Conservation (phyloP, 306 rosid genomes). For the Albizia julibrissin region DNA sequence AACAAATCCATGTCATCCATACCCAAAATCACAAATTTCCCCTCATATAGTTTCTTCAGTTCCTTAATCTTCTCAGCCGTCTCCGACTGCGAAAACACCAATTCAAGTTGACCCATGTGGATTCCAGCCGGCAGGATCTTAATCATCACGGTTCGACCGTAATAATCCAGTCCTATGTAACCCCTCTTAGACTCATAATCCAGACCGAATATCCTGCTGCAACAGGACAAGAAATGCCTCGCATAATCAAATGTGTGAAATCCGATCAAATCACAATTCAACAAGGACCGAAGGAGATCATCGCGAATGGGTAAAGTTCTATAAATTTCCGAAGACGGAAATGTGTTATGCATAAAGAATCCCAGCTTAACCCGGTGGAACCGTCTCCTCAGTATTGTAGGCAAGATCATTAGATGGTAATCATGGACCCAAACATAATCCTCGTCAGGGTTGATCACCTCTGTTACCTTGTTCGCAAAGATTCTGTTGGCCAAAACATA, state of each 20-base stretch:
- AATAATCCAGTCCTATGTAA: slow-evolving; percentile 71
- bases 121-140: slow-evolving; percentile 74
- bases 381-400: slow-evolving; percentile 66
- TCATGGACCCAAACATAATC: slow-evolving; percentile 76
- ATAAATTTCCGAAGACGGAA: slow-evolving; percentile 70
- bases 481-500: slow-evolving; percentile 74
- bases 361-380: slow-evolving; percentile 69
- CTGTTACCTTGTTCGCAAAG: slow-evolving; percentile 67
- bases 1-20: slow-evolving; percentile 22
- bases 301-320: slow-evolving; percentile 73
- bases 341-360: slow-evolving; percentile 67
- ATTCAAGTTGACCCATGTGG: slow-evolving; percentile 72
- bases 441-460: slow-evolving; percentile 68
- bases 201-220: slow-evolving; percentile 70
- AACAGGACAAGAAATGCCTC: slow-evolving; percentile 73
- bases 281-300: slow-evolving; percentile 66
- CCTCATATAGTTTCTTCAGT: slow-evolving; percentile 10
- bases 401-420: slow-evolving; percentile 74
- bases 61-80: slow-evolving; percentile 9
- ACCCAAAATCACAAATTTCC: slow-evolving; percentile 18
- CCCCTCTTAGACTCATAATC: slow-evolving; percentile 76
- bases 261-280: slow-evolving; percentile 69
- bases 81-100: slow-evolving; percentile 31
- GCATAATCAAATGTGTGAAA: slow-evolving; percentile 78
- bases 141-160: slow-evolving; percentile 65